A percentile compares a stretch with the other conserved stretches of the same genome.
Conservation (phyloP, 176 grass and related monocot genomes). For the Cenchrus fungigraminus region DNA sequence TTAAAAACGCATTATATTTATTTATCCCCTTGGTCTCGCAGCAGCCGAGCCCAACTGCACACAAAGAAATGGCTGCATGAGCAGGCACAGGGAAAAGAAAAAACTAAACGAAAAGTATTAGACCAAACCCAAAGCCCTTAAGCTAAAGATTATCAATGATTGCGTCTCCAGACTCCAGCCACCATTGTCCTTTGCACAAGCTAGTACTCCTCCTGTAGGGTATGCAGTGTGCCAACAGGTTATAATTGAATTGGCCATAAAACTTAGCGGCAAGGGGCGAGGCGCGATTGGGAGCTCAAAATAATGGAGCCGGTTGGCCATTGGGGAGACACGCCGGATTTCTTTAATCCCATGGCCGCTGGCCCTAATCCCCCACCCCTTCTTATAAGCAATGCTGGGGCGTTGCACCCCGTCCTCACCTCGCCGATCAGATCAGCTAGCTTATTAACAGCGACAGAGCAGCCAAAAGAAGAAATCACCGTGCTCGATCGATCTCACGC, state of each 20-base stretch:
- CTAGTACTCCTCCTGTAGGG: slow-evolving; percentile 24
- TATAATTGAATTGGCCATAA: slow-evolving; percentile 36
- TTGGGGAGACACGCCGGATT: slow-evolving; percentile 55
- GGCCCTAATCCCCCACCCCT: slow-evolving; percentile 52
- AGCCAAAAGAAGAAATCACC: not conserved
- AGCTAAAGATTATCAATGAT: slow-evolving; percentile 29
- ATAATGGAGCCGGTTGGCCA: slow-evolving; percentile 74
- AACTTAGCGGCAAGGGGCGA: slow-evolving; percentile 54
- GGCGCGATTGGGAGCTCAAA: slow-evolving; percentile 58
- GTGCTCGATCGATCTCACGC: not conserved
- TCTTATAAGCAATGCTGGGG: slow-evolving; percentile 62
- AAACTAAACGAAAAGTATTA: slow-evolving; percentile 39
- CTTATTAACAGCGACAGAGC: not conserved
- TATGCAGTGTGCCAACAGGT: not conserved
- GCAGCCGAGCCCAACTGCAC: slow-evolving; percentile 55
- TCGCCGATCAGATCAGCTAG: slow-evolving; percentile 13
- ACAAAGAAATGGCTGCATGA: slow-evolving; percentile 50
- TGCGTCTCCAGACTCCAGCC: slow-evolving; percentile 12
- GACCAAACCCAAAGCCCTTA: slow-evolving; percentile 34
- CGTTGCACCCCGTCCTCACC: slow-evolving; percentile 39
- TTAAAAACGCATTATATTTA: not conserved
- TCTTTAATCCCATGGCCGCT: slow-evolving; percentile 45
- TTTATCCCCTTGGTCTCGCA: slow-evolving; percentile 33
- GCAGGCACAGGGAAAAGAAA: slow-evolving; percentile 34
- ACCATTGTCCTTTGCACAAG: slow-evolving; percentile 40